Evolutionary conservation across 352 stramenopile genomes (phyloP), one percentile per base, ranked within the genome.

Genomic region (Phytophthora hybrid): DNA sequence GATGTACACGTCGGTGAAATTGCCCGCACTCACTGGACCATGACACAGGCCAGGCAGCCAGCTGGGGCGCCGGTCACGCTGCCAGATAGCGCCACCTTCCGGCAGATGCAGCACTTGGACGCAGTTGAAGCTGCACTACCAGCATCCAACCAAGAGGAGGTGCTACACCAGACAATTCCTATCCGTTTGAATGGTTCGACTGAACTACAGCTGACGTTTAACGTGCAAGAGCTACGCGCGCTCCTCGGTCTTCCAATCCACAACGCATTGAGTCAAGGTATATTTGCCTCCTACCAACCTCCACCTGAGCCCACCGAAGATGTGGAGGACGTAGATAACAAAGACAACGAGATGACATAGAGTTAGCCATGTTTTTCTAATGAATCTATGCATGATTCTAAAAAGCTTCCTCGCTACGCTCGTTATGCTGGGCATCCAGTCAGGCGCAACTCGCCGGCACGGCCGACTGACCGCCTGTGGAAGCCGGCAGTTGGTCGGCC

Each of bases 271-370:
- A 23, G 19, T 2, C 14, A 47, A n/a, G 58, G 58, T 1, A 53
- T 73, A 4, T 73, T 73, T 29, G 13, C 32, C 18, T 49, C 57
- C 14, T 68, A 63, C 34, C 9, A 63, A 10, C 34, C 13, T 6
- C 57, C 66, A 10, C 32, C 26, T 34, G 66, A 67, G 23, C 57
- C 66, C 16, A n/a, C 8, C 7, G 47, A 68, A 2, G 52, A 74
- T 32, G 44, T 74, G 1, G 26, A 69, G 51, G 59, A 74, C 44
- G 44, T 69, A 11, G 59, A 74, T 16, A 59, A 69, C 26, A 19
- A 52, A 54, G 57, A 60, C 11, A 5, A 66, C 16, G 9, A 62
- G 52, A 39, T 39, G 19, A 4, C 55, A 41, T 21, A 18, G 5
- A 18, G 19, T 56, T 44, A 13, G 37, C 34, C 46, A 23, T 31